These are phyloP conservation scores for Hypoxylon sp. DNA, from an alignment of 2,329 filamentous ascomycete species.

Conservation along the genomic window DNA sequence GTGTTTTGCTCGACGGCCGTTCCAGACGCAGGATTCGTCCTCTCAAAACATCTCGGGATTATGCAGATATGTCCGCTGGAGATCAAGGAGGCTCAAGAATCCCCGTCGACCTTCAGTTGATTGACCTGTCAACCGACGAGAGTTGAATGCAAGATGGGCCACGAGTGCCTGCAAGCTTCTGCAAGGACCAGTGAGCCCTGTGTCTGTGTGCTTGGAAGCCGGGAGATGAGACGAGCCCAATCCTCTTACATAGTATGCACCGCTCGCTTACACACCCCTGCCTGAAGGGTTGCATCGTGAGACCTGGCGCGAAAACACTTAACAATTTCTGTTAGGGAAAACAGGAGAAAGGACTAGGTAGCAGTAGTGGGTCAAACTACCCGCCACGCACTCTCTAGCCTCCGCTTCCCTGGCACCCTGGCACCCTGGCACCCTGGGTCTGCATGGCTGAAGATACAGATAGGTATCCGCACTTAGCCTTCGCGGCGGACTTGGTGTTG, in stretches of 20 bases:
- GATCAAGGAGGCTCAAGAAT: slow-evolving; percentile 36
- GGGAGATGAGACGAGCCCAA: slow-evolving; percentile 45
- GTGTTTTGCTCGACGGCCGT: slow-evolving; percentile 36
- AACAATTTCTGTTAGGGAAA: slow-evolving; percentile 41
- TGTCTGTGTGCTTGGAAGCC: slow-evolving; percentile 39
- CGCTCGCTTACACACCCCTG: slow-evolving; percentile 44
- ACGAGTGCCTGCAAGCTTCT: slow-evolving; percentile 22
- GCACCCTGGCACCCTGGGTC: neutral
- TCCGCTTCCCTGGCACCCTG: slow-evolving; percentile 12
- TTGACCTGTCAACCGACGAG: slow-evolving; percentile 22
- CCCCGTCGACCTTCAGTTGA: slow-evolving; percentile 17
- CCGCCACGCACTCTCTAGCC: slow-evolving; percentile 31
- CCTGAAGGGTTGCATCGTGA: slow-evolving; percentile 41
- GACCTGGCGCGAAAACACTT: slow-evolving; percentile 42
- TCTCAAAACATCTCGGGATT: slow-evolving; percentile 41
- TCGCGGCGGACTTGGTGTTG: slow-evolving; percentile 2
- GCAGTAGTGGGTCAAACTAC: slow-evolving; percentile 46
- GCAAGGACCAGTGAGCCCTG: slow-evolving; percentile 36
- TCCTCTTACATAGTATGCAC: slow-evolving; percentile 42
- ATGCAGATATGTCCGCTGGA: slow-evolving; percentile 43
- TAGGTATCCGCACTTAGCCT: neutral
- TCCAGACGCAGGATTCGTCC: slow-evolving; percentile 41
- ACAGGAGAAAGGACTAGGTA: slow-evolving; percentile 44
- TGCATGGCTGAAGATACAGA: slow-evolving; percentile 19
- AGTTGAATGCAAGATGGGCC: slow-evolving; percentile 25